These are phyloP conservation scores for Alternaria ethzedia DNA, from an alignment of 2,329 filamentous ascomycete genomes.

Conservation along the genomic window DNA sequence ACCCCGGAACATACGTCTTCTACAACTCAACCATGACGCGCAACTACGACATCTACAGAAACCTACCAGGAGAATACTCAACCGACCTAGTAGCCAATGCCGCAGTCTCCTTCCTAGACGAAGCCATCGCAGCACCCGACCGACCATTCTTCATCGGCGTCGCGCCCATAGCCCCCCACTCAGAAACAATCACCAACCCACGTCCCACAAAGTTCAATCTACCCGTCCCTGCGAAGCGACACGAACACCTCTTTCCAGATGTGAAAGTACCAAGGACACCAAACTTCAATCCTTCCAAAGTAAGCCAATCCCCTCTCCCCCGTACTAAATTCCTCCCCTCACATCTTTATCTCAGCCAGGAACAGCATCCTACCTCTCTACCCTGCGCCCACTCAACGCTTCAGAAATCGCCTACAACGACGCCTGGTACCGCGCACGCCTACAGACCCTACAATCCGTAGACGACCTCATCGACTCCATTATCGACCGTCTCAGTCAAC, in stretches of 20 bases:
- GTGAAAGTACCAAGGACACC: conserved; percentile 65
- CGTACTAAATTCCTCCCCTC: too few relatives aligned
- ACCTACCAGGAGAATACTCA: conserved; percentile 62
- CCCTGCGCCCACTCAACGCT: conserved; percentile 50
- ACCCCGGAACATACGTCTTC: conserved; percentile 73
- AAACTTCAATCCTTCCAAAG: conserved; percentile 69
- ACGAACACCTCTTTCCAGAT: conserved; percentile 67
- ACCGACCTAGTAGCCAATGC: conserved; percentile 67
- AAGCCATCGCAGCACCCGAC: conserved; percentile 58
- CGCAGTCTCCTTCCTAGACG: conserved; percentile 65
- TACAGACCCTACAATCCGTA: conserved; percentile 60
- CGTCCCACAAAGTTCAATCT: conserved; percentile 47
- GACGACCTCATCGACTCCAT: conserved; percentile 61
- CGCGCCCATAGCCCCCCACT: conserved; percentile 71
- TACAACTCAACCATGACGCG: conserved; percentile 69
- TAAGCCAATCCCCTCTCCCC: too few relatives aligned
- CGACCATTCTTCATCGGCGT: conserved; percentile 72
- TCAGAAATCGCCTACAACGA: conserved; percentile 60
- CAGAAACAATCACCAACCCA: conserved; percentile 22
- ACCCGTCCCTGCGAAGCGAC: conserved; percentile 67
- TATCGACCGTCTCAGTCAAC: conserved; percentile 51
- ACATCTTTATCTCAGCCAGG: too few relatives aligned
- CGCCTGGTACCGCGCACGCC: conserved; percentile 58
- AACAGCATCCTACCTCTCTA: conserved; percentile 30
- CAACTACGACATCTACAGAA: conserved; percentile 63